Percentiles rank a stretch among this genome's conserved stretches.
These are phyloP conservation scores for Candida glucosophila DNA, from an alignment of 1,139 yeast species.

Conservation along the genomic window DNA sequence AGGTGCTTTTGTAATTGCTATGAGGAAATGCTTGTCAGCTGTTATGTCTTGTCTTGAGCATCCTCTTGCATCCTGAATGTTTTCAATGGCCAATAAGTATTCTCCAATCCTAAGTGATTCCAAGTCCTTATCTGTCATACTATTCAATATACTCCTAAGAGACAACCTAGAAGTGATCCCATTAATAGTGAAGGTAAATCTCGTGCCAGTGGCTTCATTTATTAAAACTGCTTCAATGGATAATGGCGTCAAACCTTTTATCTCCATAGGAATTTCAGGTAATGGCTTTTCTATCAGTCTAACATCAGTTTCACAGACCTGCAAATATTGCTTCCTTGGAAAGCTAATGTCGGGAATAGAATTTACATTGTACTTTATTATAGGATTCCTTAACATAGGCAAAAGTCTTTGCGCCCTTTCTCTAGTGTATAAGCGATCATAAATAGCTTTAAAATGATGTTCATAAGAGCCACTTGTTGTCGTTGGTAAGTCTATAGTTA, in stretches of 20 bases:
- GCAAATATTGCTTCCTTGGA: slow-evolving; percentile 33
- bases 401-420: slow-evolving; percentile 23
- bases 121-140: slow-evolving; percentile 4
- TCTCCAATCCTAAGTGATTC: slow-evolving; percentile 26
- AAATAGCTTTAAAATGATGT: slow-evolving; percentile 53
- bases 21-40: slow-evolving; percentile 25
- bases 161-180: slow-evolving; percentile 10
- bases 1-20: slow-evolving; percentile 72
- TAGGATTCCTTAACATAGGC: slow-evolving; percentile 22
- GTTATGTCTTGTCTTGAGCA: slow-evolving; percentile 44
- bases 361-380: slow-evolving; percentile 51
- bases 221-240: slow-evolving; percentile 42
- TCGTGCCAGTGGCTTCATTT: slow-evolving; percentile 23
- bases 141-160: slow-evolving; percentile 8
- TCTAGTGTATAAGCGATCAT: slow-evolving; percentile 58
- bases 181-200: slow-evolving; percentile 8
- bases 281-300: slow-evolving; percentile 13
- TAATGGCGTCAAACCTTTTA: slow-evolving; percentile 63
- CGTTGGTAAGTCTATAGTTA: slow-evolving; percentile 26
- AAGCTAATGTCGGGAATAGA: slow-evolving; percentile 54
- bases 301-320: slow-evolving; percentile 52
- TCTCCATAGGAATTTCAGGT: slow-evolving; percentile 47
- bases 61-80: slow-evolving; percentile 61
- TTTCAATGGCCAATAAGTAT: slow-evolving; percentile 50
- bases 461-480: slow-evolving; percentile 47